These are phyloP conservation scores for Caryopteris hybrid DNA, from an alignment of 305 asterid species.

Conservation along the genomic window DNA sequence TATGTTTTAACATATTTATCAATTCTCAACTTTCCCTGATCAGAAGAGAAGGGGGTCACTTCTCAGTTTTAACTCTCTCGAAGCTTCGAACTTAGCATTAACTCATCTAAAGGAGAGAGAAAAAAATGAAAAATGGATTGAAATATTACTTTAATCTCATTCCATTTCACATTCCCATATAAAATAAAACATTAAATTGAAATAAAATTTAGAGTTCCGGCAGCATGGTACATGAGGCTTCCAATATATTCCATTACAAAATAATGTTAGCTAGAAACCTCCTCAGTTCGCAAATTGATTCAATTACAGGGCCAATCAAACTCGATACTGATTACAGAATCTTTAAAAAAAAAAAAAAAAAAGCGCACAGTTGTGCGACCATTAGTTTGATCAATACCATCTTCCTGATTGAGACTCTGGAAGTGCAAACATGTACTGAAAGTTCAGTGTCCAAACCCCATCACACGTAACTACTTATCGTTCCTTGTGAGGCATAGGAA, in stretches of 20 bases:
- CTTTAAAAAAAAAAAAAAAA: neutral
- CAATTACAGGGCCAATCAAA: neutral
- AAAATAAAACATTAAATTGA: too few relatives aligned
- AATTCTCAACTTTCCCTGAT: too few relatives aligned
- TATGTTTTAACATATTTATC: too few relatives aligned
- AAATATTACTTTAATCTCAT: too few relatives aligned
- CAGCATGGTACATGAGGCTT: neutral
- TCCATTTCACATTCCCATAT: too few relatives aligned
- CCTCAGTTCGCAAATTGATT: neutral
- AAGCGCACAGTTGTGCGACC: too few relatives aligned
- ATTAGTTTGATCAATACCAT: neutral
- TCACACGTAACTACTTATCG: neutral
- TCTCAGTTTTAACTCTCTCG: too few relatives aligned
- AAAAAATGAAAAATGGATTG: too few relatives aligned
- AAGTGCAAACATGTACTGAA: neutral
- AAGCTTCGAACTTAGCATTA: too few relatives aligned
- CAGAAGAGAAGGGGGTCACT: too few relatives aligned
- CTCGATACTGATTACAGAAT: constrained; percentile 7
- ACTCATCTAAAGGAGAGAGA: too few relatives aligned
- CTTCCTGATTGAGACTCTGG: neutral
- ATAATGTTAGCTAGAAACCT: neutral
- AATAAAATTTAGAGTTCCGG: too few relatives aligned
- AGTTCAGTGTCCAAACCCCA: neutral
- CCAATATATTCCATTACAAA: neutral
- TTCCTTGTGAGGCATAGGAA: neutral